Percentiles rank a stretch among this genome's conserved stretches.
phyloP scores from a whole-genome alignment of 139 green algal genomes.

The Picochlorum costavermella region DNA sequence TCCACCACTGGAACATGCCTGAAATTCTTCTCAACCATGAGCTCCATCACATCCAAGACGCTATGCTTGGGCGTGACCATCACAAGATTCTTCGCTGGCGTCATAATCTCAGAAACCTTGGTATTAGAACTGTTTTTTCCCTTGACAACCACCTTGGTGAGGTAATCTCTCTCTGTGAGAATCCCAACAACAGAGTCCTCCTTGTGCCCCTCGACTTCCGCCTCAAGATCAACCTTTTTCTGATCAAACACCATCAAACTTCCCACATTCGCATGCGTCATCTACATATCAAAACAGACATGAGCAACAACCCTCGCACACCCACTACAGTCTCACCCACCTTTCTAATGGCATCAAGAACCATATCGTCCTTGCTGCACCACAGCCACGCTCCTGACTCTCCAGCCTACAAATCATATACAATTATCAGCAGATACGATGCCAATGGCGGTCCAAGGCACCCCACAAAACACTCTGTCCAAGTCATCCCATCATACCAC shows the following conservation, averaged over 20 bases:
- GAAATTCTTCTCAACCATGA: conserved; percentile 53
- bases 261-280: conserved; percentile 52
- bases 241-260: conserved; percentile 48
- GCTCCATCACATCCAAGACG: conserved; percentile 45
- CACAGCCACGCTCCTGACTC: conserved; percentile 46
- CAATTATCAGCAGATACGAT: background rate
- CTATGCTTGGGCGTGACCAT: conserved; percentile 38
- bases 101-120: conserved; percentile 46
- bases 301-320: background rate
- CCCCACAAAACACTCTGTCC: background rate
- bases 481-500: background rate
- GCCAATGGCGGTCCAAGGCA: background rate
- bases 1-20: conserved; percentile 48
- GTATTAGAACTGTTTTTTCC: conserved; percentile 29
- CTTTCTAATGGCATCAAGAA: conserved; percentile 50
- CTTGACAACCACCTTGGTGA: conserved; percentile 50
- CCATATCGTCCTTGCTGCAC: conserved; percentile 40
- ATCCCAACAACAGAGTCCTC: conserved; percentile 48
- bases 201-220: background rate
- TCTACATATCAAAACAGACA: conserved; percentile 24
- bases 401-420: conserved; percentile 13
- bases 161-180: conserved; percentile 55
- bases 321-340: background rate
- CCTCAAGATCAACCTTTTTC: conserved; percentile 24
- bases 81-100: conserved; percentile 21